Percentiles rank a stretch among this genome's conserved stretches.
These are phyloP conservation scores for Ogataea parapolymorpha DNA, from an alignment of 805 yeast genomes.

Conservation along the genomic window DNA sequence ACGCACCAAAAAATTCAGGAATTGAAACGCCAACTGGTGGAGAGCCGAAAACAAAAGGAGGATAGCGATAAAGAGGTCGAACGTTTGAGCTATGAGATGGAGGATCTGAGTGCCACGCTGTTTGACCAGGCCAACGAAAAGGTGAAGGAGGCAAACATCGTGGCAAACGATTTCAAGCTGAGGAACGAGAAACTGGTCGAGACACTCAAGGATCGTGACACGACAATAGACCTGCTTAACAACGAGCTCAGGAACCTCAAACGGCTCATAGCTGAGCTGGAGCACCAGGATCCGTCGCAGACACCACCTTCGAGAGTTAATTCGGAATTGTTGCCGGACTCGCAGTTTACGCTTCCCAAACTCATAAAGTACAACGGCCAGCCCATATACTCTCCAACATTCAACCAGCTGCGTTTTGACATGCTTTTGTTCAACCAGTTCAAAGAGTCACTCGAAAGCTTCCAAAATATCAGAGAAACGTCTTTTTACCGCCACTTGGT, in stretches of 20 bases:
- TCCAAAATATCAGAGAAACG: conserved; percentile 42
- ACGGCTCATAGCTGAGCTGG: conserved; percentile 53
- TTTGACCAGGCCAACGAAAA: conserved; percentile 82
- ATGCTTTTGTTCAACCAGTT: conserved; percentile 42
- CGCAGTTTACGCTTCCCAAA: conserved; percentile 17
- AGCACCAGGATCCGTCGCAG: conserved; percentile 28
- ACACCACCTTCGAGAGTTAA: neutral
- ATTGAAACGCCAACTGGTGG: conserved; percentile 32
- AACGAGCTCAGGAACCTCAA: conserved; percentile 69
- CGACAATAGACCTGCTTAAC: conserved; percentile 58
- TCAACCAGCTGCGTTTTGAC: conserved; percentile 41
- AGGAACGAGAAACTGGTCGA: conserved; percentile 53
- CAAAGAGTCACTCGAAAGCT: conserved; percentile 35
- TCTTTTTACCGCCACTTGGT: conserved; percentile 63
- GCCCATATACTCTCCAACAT: conserved; percentile 29
- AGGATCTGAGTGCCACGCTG: conserved; percentile 70
- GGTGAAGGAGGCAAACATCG: conserved; percentile 76
- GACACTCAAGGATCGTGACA: conserved; percentile 66
- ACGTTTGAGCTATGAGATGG: conserved; percentile 67
- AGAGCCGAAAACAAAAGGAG: conserved; percentile 35
- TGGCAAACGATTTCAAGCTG: conserved; percentile 55
- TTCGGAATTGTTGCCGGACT: conserved; percentile 8
- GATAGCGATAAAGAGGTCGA: conserved; percentile 58
- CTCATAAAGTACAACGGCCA: conserved; percentile 24
- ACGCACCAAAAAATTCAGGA: conserved; percentile 29